Evolutionary conservation across 345 rosid genomes (phyloP).

Genomic region (Mercurialis annua): DNA sequence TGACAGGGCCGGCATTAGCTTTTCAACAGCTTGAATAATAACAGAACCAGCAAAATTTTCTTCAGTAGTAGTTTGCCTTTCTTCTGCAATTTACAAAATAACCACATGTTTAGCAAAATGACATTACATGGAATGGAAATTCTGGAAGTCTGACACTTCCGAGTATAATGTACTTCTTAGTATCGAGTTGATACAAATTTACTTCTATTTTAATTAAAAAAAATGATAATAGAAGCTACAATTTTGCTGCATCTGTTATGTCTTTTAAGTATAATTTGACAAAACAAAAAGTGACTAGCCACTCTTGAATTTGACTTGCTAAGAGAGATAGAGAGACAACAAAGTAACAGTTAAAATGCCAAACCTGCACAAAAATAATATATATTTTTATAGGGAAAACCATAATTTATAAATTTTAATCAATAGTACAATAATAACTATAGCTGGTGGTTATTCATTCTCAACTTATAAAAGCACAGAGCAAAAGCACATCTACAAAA

Average conservation of each 20-base stretch:
- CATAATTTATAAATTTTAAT: neutral
- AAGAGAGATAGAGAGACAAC: neutral
- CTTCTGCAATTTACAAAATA: constrained; percentile 26
- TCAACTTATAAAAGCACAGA: neutral
- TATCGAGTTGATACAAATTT: neutral
- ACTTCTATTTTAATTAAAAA: neutral
- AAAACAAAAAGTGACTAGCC: neutral
- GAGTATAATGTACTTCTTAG: neutral
- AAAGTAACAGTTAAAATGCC: neutral
- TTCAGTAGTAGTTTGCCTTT: constrained; percentile 19
- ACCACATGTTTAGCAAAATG: neutral
- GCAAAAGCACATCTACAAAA: neutral
- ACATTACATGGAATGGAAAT: neutral
- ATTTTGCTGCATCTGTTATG: neutral
- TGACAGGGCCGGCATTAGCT: constrained; percentile 42
- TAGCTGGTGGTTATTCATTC: neutral
- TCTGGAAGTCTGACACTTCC: neutral
- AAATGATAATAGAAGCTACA: neutral
- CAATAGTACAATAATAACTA: neutral
- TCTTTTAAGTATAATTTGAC: neutral
- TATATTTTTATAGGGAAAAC: neutral
- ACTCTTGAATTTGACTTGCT: neutral
- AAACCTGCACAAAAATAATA: neutral
- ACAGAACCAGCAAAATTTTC: constrained; percentile 24
- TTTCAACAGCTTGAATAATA: constrained; percentile 31